Base-by-base conservation (phyloP, 2,329 filamentous ascomycete genomes). In the Iodosphaeria phyllophila region DNA sequence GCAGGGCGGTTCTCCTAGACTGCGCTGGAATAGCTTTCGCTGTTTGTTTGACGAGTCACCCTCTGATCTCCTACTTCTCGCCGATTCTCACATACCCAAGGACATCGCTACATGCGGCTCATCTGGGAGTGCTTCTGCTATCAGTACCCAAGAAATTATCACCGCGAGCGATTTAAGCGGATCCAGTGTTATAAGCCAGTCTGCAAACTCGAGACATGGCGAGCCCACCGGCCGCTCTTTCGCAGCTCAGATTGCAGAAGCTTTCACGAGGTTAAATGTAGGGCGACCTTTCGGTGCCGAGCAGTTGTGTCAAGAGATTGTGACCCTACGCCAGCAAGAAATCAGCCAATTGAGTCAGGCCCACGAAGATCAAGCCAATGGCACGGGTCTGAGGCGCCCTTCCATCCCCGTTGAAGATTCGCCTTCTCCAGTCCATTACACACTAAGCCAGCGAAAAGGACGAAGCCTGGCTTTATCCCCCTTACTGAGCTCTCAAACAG, bases 21-120 rank as follows among this genome's bases (percentile, higher is more conserved):
- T 74, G 15, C 71, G 64, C 36, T 74, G 69, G 68, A 59, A 63
- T 34, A 62, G 62, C n/a, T 55, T 74, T 2, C 60, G 64, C 28
- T 69, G 60, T 38, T 46, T 72, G 10, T 58, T 74, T 25, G 67
- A 74, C 33, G 66, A 74, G 40, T 59, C 64, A 2, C 60, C 62
- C 31, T 69, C 66, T 4, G 69, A 74, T 40, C 64, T 74, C 18
- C 52, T 74, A 9, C 47, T 74, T 5, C 46, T 74, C 8, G 52
- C 74, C 14, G 69, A 74, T 41, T 64, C 63, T n/a, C 71, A 65
- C 37, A 57, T 61, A 8, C 42, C 60, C n/a, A 53, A 56, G 16
- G 61, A 72, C 31, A 49, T 52, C 8, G 48, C 58, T 2, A 44
- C 55, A 25, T 49, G 56, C 4, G 59, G 61, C 13, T 61, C 12